Evolutionary conservation across 1,284 basidiomycete species (phyloP), one percentile per base, ranked within the genome.

Genomic region (Marasmius tenuissimus): DNA sequence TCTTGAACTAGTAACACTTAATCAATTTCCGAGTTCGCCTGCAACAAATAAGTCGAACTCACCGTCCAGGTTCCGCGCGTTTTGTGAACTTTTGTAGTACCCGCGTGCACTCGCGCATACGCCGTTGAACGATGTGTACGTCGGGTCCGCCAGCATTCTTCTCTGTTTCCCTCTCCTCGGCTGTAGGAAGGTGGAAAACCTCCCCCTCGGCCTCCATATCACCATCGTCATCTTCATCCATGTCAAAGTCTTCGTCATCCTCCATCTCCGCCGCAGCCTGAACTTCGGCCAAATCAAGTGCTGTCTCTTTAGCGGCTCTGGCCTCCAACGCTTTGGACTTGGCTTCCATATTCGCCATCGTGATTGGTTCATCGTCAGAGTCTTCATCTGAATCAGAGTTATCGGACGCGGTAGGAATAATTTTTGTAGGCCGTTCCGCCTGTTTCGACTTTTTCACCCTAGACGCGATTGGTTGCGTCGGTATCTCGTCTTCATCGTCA

Each of bases 91-190:
- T 90, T 12, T 83, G 80, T 47, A 98, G 81, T 27, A 97, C 86
- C 54, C 88, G 85, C 11, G 94, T 92, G 67, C 94, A 92, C 73
- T 94, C 89, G 66, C 93, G 85, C 86, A 99, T 96, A 60, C 97
- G 85, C 69, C 86, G 82, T 76, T 98, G 95, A 8, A 98, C 89
- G 39, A 89, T 83, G 63, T 93, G 87, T 55, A 98, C 82, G 67
- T 96, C 91, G 5, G 89, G 84, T 47, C 90, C 90, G 11, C 88
- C 89, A 9, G 77, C 77, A 63, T 84, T 84, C 73, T 88, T 87
- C 76, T 95, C 94, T 63, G 87, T 84, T 67, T 93, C 94, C 61
- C 87, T 81, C 70, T 97, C 93, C 67, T 91, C 89, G 1, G 88
- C 79, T 1, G 93, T 94, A 0, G 93, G 94, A 16, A 98, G 78